Evolutionary conservation across 257 asterid species (phyloP).

Genomic region (Nicotiana sylvestris): DNA sequence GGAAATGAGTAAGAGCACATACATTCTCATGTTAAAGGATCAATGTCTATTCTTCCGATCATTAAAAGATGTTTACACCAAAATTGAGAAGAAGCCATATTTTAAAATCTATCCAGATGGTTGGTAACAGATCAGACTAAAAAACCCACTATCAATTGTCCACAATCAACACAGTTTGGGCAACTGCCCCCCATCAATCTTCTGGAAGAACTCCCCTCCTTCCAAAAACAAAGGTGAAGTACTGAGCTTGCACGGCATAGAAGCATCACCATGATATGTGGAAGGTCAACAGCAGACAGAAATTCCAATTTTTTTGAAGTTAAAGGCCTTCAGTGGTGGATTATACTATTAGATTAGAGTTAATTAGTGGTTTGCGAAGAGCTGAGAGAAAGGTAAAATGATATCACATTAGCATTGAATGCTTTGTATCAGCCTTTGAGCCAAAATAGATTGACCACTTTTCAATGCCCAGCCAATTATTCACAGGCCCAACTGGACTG

Average conservation of each 20-base stretch:
- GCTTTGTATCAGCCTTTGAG: background rate
- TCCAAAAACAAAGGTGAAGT: no score
- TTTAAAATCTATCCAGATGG: background rate
- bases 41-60: background rate
- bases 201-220: no score
- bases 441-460: background rate
- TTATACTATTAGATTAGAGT: no score
- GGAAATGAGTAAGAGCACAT: background rate
- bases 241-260: no score
- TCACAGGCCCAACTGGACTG: slow-evolving; percentile 6
- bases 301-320: background rate
- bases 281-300: background rate
- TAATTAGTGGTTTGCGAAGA: background rate
- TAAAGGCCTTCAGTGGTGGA: background rate
- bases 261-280: no score
- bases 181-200: no score
- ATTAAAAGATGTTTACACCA: background rate
- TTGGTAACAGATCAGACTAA: no score
- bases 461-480: background rate
- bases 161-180: no score
- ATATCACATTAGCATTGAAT: background rate
- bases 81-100: background rate
- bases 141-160: no score
- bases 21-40: background rate
- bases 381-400: background rate